Evolutionary conservation across 1,284 basidiomycete genomes (phyloP), one percentile per base, ranked within the genome.

Genomic region (Flammula alnicola): DNA sequence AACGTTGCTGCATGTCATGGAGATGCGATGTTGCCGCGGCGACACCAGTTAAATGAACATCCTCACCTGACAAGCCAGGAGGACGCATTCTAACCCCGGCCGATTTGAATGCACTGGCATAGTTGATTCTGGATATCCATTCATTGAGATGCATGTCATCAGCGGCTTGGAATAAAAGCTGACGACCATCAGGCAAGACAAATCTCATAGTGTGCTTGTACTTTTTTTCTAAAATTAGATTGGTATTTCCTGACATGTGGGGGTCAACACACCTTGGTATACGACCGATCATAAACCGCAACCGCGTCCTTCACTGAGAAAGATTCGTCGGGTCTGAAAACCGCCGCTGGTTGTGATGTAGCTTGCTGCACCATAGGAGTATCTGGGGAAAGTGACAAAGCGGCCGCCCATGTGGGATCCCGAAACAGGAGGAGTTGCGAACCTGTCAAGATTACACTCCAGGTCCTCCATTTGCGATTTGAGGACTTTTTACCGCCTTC

Each of bases 81-180:
- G 88, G 79, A 11, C 93, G 84, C 80, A 97, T 94, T 38, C 85
- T 81, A 35, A 98, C 78, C n/a, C 88, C 90, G 6, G 84, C 80
- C 1, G 91, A 86, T 68, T 88, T 93, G 81, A 98, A 98, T 6
- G 91, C 80, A 52, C 93, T 90, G 5, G 93, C 95, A 66, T 97
- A 98, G 70, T 99, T 99, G 66, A 99, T 94, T 36, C 84, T 80
- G 26, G 88, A 81, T 57, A 98, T 87, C 96, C 96, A 99, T 56
- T 89, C 83, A 64, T 96, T 91, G 77, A 94, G 82, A 56, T 95
- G 91, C 41, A 74, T 69, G 58, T 90, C 86, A 60, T 83, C 79
- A 9, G 77, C 66, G 3, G 91, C 81, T 64, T 94, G 91, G 35
- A 98, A 75, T 23, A 98, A 81, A 55, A 88, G 85, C 57, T 95